Evolutionary conservation across 192 early-diverging fungal species (phyloP).

Genomic region (Coemansia sp.): DNA sequence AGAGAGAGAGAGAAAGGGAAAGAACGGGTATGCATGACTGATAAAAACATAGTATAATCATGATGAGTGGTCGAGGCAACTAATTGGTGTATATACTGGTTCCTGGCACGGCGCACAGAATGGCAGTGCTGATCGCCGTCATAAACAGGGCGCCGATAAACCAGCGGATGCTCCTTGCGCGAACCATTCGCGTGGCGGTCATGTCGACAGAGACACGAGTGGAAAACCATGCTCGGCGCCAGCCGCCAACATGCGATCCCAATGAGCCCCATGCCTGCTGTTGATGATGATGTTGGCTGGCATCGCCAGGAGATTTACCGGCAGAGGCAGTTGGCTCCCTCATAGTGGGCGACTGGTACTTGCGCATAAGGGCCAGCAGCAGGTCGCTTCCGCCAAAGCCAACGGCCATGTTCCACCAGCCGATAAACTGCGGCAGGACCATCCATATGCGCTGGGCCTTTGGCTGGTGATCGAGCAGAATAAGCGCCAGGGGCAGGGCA

Average conservation of each 20-base stretch:
- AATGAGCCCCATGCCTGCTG: conserved; percentile 5
- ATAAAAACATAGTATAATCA: not conserved
- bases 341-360: conserved; percentile 47
- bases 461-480: conserved; percentile 39
- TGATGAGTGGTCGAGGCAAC: too few relatives aligned
- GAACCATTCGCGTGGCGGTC: conserved; percentile 48
- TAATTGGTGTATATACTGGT: conserved; percentile 44
- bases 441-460: conserved; percentile 39
- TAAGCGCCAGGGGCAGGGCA: conserved; percentile 45
- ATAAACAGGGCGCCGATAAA: conserved; percentile 45
- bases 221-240: conserved; percentile 46
- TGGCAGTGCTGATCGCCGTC: conserved; percentile 44
- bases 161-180: conserved; percentile 48
- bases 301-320: not conserved
- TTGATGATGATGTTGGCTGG: conserved; percentile 1
- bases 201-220: conserved; percentile 45
- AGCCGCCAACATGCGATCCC: conserved; percentile 26
- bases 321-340: conserved; percentile 8
- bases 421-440: conserved; percentile 37
- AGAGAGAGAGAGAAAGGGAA: too few relatives aligned
- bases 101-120: conserved; percentile 49
- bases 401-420: conserved; percentile 53
- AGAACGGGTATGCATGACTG: not conserved
- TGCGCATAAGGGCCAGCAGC: conserved; percentile 44
- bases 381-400: conserved; percentile 52